Evolutionary conservation across 2,329 filamentous ascomycete species (phyloP).

Genomic region (Apiospora pterosperma): DNA sequence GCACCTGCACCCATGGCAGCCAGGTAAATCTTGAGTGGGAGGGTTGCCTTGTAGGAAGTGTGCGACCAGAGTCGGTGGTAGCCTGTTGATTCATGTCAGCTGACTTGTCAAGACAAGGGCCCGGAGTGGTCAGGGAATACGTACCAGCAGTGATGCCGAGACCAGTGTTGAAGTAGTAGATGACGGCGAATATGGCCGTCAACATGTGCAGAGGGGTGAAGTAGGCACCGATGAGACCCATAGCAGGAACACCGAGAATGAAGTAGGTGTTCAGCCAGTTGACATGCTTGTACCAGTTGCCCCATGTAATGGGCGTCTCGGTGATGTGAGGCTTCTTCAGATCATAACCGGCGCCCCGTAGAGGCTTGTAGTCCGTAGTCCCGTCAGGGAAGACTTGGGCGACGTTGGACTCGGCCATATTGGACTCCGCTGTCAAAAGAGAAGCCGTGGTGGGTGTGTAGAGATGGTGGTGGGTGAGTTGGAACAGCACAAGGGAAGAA

Average conservation of each 20-base stretch:
- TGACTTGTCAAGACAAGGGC: not conserved
- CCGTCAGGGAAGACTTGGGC: constrained; percentile 47
- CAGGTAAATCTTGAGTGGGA: constrained; percentile 44
- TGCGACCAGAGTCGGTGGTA: constrained; percentile 40
- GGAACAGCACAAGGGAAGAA: not conserved
- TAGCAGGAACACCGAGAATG: constrained; percentile 73
- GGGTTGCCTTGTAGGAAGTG: constrained; percentile 40
- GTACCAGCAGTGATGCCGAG: constrained; percentile 32
- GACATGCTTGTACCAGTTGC: constrained; percentile 89
- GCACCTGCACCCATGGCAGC: constrained; percentile 44
- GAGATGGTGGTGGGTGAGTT: not conserved
- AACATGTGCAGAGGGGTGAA: constrained; percentile 60
- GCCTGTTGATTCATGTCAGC: constrained; percentile 15
- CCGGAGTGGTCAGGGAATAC: constrained; percentile 1
- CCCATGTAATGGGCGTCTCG: constrained; percentile 73
- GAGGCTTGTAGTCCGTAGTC: constrained; percentile 53
- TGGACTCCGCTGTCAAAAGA: constrained; percentile 24
- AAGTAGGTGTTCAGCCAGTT: constrained; percentile 89
- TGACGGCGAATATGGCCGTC: constrained; percentile 40
- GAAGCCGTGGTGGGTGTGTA: not conserved
- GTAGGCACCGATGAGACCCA: constrained; percentile 69
- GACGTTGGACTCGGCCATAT: constrained; percentile 32
- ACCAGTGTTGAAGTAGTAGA: constrained; percentile 32
- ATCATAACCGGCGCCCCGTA: constrained; percentile 44
- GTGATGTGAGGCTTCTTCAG: constrained; percentile 79